Base-by-base conservation (phyloP, 1,139 yeast genomes). In the Protomyces inundatus region DNA sequence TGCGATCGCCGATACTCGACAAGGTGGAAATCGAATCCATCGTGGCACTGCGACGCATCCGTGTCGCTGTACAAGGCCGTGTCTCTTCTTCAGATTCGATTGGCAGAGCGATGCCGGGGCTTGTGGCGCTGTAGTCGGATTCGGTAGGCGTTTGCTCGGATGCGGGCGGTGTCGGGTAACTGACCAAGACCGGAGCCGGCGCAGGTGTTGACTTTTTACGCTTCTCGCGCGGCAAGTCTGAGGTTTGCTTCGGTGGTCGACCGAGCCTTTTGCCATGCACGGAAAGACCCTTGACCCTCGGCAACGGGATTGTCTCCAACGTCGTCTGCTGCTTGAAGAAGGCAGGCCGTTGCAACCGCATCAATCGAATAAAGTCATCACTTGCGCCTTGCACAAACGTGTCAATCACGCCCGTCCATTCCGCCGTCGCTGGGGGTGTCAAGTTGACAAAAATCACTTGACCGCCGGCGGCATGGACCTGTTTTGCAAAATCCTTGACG, bases 321-420 rank as follows among this genome's bases (percentile, higher is more conserved):
- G 62, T 58, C 36, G 80, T 80, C 72, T 84, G 87, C 16, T 82
- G 78, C 69, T 79, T 76, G 74, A 84, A 85, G 69, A 85, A 79
- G 69, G 79, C 82, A 0, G 91, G 90, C 6, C 83, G 48, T 16
- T 42, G 48, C 7, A 14, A 6, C 16, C 23, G 16, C 12, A 42
- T 14, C 12, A 42, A 30, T 10, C 23, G 48, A 23, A 90, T 86
- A 84, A 95, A 91, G 46, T 80, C 81, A 73, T 91, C 98, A 73
- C 97, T 88, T 72, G 90, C 97, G 60, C 86, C 77, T 64, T 84
- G 76, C 5, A 91, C 80, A 77, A 91, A 93, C 71, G 84, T 88
- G 71, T 87, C 93, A 55, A 87, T 80, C 61, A 77, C 76, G 45
- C 75, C 80, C 10, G 79, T 79, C 91, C 93, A 87, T 51, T 64